phyloP scores from a whole-genome alignment of 495 filamentous ascomycete genomes.

The Penicillium turbatum region DNA sequence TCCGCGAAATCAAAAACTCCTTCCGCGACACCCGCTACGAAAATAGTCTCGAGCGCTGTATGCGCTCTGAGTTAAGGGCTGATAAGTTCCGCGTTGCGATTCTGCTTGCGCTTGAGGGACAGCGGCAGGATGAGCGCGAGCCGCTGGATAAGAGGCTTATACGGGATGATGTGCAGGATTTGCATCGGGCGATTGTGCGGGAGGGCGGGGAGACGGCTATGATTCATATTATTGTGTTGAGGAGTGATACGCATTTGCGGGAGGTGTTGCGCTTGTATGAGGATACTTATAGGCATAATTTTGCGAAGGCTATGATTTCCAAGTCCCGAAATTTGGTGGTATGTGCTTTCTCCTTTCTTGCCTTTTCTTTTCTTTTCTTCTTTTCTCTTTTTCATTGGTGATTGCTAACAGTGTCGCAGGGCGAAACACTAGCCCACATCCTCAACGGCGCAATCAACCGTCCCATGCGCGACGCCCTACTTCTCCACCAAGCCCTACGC shows the following conservation, averaged over 20 bases:
- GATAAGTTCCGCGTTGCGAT: slow-evolving; percentile 93
- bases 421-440: slow-evolving; percentile 90
- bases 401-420: slow-evolving; percentile 48
- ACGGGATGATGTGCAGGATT: slow-evolving; percentile 64
- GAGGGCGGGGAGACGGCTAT: slow-evolving; percentile 89
- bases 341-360: slow-evolving; percentile 30
- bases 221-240: slow-evolving; percentile 75
- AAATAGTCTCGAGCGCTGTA: slow-evolving; percentile 77
- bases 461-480: slow-evolving; percentile 86
- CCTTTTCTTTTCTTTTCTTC: not conserved
- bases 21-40: slow-evolving; percentile 90
- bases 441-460: slow-evolving; percentile 96
- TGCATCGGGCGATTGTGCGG: slow-evolving; percentile 66
- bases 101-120: slow-evolving; percentile 76
- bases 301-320: slow-evolving; percentile 78
- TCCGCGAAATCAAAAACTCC: slow-evolving; percentile 84
- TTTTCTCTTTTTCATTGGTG: not conserved
- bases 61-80: slow-evolving; percentile 85
- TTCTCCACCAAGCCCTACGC: slow-evolving; percentile 86
- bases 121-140: slow-evolving; percentile 73
- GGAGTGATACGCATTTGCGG: slow-evolving; percentile 75
- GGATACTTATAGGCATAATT: slow-evolving; percentile 64
- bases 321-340: slow-evolving; percentile 90
- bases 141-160: slow-evolving; percentile 53
- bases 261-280: slow-evolving; percentile 77